Conservation (phyloP, 2,329 filamentous ascomycete genomes). For the Penicillium sp. region DNA sequence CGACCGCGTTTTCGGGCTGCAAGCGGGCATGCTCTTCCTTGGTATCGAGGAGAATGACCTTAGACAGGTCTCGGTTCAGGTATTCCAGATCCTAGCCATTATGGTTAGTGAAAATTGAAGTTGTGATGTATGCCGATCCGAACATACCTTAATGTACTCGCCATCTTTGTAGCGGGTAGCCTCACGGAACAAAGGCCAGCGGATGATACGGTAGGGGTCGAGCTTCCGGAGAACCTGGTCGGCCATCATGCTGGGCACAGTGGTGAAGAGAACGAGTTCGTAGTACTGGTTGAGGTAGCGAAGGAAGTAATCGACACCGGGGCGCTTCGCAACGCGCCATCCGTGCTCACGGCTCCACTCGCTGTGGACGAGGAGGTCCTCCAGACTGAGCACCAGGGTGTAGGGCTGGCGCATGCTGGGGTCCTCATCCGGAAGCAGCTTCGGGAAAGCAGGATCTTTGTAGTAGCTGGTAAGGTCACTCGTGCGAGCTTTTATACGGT, state of each 20-base stretch:
- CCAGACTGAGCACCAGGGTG: slow-evolving; percentile 87
- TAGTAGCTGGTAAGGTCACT: slow-evolving; percentile 84
- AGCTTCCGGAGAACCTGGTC: slow-evolving; percentile 91
- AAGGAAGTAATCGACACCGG: slow-evolving; percentile 95
- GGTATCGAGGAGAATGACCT: slow-evolving; percentile 93
- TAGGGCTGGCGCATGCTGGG: slow-evolving; percentile 83
- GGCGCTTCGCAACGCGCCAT: slow-evolving; percentile 93
- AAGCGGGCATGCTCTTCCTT: slow-evolving; percentile 78
- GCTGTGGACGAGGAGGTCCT: slow-evolving; percentile 92
- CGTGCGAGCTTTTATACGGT: slow-evolving; percentile 75
- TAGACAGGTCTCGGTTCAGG: slow-evolving; percentile 92
- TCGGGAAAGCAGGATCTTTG: slow-evolving; percentile 92
- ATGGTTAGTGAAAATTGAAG: slow-evolving; percentile 11
- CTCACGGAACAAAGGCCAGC: slow-evolving; percentile 93
- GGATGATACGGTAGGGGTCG: slow-evolving; percentile 92
- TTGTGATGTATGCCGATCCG: background rate
- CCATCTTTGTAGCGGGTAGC: slow-evolving; percentile 97
- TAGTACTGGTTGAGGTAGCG: slow-evolving; percentile 98
- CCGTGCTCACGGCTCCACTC: slow-evolving; percentile 94
- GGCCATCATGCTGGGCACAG: slow-evolving; percentile 78
- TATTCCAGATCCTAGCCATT: slow-evolving; percentile 82
- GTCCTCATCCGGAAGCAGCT: slow-evolving; percentile 76
- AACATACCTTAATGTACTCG: slow-evolving; percentile 86
- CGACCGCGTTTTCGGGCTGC: slow-evolving; percentile 95
- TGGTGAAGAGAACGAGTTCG: slow-evolving; percentile 94